Evolutionary conservation across 1,284 basidiomycete genomes (phyloP), one percentile per base, ranked within the genome.

Genomic region (Naganishia liquefaciens): DNA sequence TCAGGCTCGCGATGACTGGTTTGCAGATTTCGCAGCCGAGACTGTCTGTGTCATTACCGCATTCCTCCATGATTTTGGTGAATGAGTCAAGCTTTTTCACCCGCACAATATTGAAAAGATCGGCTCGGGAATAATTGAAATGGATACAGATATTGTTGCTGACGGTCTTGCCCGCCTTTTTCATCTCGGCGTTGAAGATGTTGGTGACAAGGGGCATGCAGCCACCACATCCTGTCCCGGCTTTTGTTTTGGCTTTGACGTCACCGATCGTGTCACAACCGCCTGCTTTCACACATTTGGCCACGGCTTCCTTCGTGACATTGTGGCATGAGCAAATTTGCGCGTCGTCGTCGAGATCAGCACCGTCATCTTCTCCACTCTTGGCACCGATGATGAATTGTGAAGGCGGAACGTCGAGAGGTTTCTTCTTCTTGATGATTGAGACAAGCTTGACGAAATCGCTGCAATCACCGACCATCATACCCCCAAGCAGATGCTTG

Each of bases 381-480:
- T 77, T 79, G 61, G 80, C 77, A n/a, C 87, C 87, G 55, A 88
- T 73, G 54, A 89, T 88, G 64, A 90, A 84, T 72, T 88, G 81
- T 2, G 85, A 84, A 0, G 88, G 88, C 0, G 85, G 83, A 9
- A 83, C 80, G 30, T 88, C 87, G 50, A 89, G 80, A 4, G 82
- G 71, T 82, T 87, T 87, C 83, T 84, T 86, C 80, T 89, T 89
- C 80, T 87, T 88, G 50, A 88, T 85, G 37, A 90, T 80, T 5
- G 85, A 80, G 13, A 89, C 83, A 5, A 90, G 80, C 76, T 88
- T 89, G 68, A 70, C 70, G 61, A 73, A 90, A 73, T 89, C 87
- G 50, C 81, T 82, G 33, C 85, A 84, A 71, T 90, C 88, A 2
- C 88, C 88, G 17, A 90, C 84, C 88, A 90, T 89, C 84, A 89